Evolutionary conservation across 2,329 filamentous ascomycete genomes (phyloP).

Genomic region (Mollisia scopiformis): DNA sequence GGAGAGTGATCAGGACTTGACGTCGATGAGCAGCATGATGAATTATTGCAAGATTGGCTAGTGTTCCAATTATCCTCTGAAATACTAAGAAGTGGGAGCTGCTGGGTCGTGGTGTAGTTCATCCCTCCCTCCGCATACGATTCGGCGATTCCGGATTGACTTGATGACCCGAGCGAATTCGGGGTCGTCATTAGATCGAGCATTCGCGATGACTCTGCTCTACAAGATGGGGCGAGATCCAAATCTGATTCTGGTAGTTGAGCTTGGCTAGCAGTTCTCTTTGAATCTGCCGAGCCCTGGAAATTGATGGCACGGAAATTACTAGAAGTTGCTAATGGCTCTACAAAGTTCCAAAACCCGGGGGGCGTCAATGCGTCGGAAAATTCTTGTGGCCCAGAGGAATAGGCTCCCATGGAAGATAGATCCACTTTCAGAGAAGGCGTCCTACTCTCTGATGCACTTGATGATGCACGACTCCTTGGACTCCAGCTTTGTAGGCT

Average conservation of each 20-base stretch:
- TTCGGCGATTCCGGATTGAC: conserved; percentile 22
- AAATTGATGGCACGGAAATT: conserved; percentile 30
- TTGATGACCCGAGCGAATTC: conserved; percentile 9
- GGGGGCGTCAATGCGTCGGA: conserved; percentile 28
- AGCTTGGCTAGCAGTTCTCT: conserved; percentile 26
- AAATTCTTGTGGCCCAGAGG: conserved; percentile 18
- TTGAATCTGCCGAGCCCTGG: conserved; percentile 16
- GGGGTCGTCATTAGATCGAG: conserved; percentile 13
- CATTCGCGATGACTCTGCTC: conserved; percentile 13
- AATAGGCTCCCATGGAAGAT: conserved; percentile 6
- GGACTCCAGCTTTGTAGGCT: conserved; percentile 33
- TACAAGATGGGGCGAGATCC: conserved; percentile 26
- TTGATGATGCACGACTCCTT: conserved; percentile 33
- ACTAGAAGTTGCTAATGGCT: conserved; percentile 24
- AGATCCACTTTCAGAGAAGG: conserved; percentile 27
- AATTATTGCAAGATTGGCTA: conserved; percentile 31
- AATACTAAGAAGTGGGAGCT: conserved; percentile 32
- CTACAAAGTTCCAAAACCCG: conserved; percentile 25
- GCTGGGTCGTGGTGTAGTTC: conserved; percentile 24
- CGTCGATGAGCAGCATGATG: conserved; percentile 36
- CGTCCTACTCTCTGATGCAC: conserved; percentile 24
- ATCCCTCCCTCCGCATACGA: conserved; percentile 17
- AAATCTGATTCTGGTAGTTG: conserved; percentile 23
- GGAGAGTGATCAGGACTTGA: conserved; percentile 36
- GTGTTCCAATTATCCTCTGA: conserved; percentile 34